These are phyloP conservation scores for Lablab purpureus DNA, from an alignment of 306 rosid species.

Conservation along the genomic window DNA sequence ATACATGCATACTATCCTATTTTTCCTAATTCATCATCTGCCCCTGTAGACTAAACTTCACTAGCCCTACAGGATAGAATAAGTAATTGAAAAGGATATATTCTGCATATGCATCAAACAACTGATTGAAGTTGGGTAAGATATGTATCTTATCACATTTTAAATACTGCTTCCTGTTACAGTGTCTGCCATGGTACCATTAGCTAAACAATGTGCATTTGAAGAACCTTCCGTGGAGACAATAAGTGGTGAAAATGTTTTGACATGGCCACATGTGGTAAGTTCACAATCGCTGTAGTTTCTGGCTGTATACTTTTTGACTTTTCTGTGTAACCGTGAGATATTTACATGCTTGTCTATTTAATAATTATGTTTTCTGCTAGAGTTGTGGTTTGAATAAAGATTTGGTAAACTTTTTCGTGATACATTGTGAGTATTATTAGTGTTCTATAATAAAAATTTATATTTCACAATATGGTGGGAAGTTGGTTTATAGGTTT, in stretches of 20 bases:
- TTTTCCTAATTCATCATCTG: not conserved
- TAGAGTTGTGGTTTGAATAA: slow-evolving; percentile 35
- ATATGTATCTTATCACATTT: not conserved
- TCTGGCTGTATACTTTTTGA: slow-evolving; percentile 11
- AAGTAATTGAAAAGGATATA: not conserved
- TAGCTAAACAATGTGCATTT: slow-evolving; percentile 98
- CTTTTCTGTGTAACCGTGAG: slow-evolving; percentile 16
- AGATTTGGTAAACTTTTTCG: slow-evolving; percentile 26
- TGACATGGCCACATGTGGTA: slow-evolving; percentile 99
- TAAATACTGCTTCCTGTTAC: slow-evolving; percentile 48
- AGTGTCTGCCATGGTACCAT: slow-evolving; percentile 97
- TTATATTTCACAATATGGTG: not conserved
- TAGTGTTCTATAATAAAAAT: not conserved
- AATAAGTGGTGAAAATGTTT: slow-evolving; percentile 88
- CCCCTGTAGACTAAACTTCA: not conserved
- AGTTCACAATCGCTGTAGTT: slow-evolving; percentile 44
- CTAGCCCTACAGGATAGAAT: not conserved
- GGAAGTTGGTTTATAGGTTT: not conserved
- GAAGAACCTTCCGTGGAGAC: slow-evolving; percentile 98
- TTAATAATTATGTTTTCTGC: not conserved
- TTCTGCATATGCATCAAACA: not conserved
- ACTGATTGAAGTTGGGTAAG: not conserved
- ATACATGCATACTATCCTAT: not conserved
- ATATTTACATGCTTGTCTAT: slow-evolving; percentile 28
- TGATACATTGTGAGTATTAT: not conserved